Base-by-base conservation (phyloP, 768 basidiomycete species). In the Rhodotorula sphaerocarpa region DNA sequence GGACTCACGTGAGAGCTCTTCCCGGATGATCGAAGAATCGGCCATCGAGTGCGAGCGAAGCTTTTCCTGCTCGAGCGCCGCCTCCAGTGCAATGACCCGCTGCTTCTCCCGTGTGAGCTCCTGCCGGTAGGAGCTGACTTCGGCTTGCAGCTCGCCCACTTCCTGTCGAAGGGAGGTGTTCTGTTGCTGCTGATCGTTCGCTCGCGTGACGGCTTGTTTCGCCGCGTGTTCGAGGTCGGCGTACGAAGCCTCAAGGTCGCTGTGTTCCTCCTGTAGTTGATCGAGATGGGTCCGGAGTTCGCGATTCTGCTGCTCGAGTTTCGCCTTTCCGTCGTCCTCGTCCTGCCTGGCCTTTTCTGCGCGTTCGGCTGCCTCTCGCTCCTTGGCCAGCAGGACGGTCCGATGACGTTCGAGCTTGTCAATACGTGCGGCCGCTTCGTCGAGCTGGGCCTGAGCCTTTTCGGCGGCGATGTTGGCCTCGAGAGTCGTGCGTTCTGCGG, bases 341-440 rank as follows among this genome's bases (percentile, higher is more conserved):
- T 61, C 63, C 5, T 25, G 33, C 2, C n/a, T 18, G 12, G 33
- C 41, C 23, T 33, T 25, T 36, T 61, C 28, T 30, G 46, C 63
- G 33, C 57, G 42, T 50, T 64, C 67, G n/a, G 39, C 39, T 5
- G 48, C 53, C 7, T 61, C 67, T 18, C 60, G 59, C 34, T 69
- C 67, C 47, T 65, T 65, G n/a, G 47, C 67, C n/a, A 69, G 18
- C 30, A 65, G 20, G n/a, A 62, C 28, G 14, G 60, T 55, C 3
- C 67, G 67, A 6, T 63, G 61, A 9, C 67, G 56, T 27, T 69
- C 67, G 39, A 69, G 63, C 23, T 58, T 57, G n/a, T 69, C 67
- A 27, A 59, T 46, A 7, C 63, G 46, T 3, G 57, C 41, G 18
- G 53, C 41, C 7, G 44, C 33, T 9, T 61, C 67, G 27, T 23